Evolutionary conservation across 2,329 filamentous ascomycete genomes (phyloP), one percentile per base, ranked within the genome.

Genomic region (Rugonectria rugulosa): DNA sequence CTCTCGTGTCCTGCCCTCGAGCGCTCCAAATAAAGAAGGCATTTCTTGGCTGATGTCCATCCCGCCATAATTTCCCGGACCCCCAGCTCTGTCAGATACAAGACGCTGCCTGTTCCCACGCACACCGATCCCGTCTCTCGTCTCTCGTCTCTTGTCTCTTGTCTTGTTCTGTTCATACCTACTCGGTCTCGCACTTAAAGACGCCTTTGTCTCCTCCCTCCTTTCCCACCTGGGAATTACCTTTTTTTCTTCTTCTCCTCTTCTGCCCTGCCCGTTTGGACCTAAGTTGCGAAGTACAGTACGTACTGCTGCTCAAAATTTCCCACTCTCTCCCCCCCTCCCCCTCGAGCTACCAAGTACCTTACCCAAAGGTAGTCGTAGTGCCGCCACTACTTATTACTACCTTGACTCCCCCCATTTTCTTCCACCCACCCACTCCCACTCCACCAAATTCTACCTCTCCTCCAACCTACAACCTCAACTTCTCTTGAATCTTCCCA

Each of bases 11-110:
- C 45, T n/a, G n/a, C n/a, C n/a, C n/a, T 42, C 40, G 49, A 52
- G 53, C 32, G 43, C 57, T 61, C 59, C 57, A 60, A 63, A 66
- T 66, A 57, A 66, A 66, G 56, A 59, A 63, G 59, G 50, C 37
- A 51, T 37, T 24, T 63, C 60, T 66, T 66, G 63, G 56, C 62
- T 64, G 56, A 42, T 29, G 49, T 46, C 54, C 59, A 63, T 66
- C 57, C 62, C 60, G 58, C 53, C 64, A 67, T 66, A 67, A 67
- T 67, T 65, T 66, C 64, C 64, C 64, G 64, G 56, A 26, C 51
- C 59, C 61, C 58, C 59, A 62, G 54, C 63, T 53, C n/a, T n/a
- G n/a, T n/a, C 61, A 62, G 61, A 56, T 57, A 51, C 49, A 61
- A 63, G 59, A 56, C 53, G 27, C 27, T 56, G n/a, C 29, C 34